These are phyloP conservation scores for Aspergillus costaricaensis DNA, from an alignment of 2,329 filamentous ascomycete species.

Conservation along the genomic window DNA sequence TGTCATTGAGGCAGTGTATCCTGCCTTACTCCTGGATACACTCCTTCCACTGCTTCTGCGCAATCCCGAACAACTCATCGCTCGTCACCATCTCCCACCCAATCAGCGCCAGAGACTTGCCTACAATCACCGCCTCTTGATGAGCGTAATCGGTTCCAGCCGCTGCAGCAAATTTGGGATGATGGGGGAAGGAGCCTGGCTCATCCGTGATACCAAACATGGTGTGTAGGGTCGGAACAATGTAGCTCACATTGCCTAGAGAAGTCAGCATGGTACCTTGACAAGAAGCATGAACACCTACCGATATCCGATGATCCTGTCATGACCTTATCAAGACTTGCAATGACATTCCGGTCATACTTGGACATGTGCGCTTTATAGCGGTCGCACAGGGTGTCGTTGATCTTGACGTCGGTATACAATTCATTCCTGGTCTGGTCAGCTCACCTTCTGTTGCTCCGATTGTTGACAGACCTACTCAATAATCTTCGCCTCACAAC, in stretches of 20 bases:
- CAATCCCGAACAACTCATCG: slow-evolving; percentile 25
- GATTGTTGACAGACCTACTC: slow-evolving; percentile 26
- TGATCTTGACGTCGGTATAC: slow-evolving; percentile 52
- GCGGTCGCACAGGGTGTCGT: slow-evolving; percentile 47
- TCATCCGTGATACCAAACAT: slow-evolving; percentile 49
- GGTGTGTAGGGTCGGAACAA: slow-evolving; percentile 52
- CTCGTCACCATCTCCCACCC: slow-evolving; percentile 37
- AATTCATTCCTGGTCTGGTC: slow-evolving; percentile 22
- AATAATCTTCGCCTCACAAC: slow-evolving; percentile 34
- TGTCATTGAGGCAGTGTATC: not conserved
- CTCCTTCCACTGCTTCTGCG: slow-evolving; percentile 29
- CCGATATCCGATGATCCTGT: slow-evolving; percentile 52
- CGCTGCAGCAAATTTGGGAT: slow-evolving; percentile 48
- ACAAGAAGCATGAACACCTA: slow-evolving; percentile 16
- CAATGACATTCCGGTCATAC: slow-evolving; percentile 42
- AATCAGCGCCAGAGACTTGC: slow-evolving; percentile 49
- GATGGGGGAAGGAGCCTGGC: slow-evolving; percentile 38
- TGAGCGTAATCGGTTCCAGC: slow-evolving; percentile 48
- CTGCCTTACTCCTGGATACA: slow-evolving; percentile 22
- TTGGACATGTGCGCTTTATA: slow-evolving; percentile 50
- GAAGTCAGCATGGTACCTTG: not conserved
- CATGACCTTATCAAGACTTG: slow-evolving; percentile 41
- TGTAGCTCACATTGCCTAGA: slow-evolving; percentile 53
- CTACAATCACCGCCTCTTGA: slow-evolving; percentile 45
- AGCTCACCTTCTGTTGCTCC: not conserved